A percentile compares a stretch with the other conserved stretches of the same genome.
These are phyloP conservation scores for Aureobasidium melanogenum DNA, from an alignment of 2,329 filamentous ascomycete species.

Conservation along the genomic window DNA sequence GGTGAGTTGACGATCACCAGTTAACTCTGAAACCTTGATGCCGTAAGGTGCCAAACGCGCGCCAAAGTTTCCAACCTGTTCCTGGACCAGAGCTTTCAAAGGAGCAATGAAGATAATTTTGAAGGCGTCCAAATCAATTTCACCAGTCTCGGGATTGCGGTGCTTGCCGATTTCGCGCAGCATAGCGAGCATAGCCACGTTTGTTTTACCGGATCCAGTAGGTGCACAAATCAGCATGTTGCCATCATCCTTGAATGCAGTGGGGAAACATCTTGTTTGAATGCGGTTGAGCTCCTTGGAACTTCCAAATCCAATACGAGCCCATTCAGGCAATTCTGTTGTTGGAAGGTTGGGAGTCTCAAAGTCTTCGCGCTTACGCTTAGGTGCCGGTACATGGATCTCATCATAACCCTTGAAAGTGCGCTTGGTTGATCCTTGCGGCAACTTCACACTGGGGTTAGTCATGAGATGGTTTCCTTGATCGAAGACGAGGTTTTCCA, in stretches of 20 bases:
- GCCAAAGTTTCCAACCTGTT: conserved; percentile 96
- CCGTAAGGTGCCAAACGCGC: conserved; percentile 84
- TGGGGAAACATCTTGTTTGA: conserved; percentile 85
- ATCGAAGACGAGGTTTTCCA: conserved; percentile 94
- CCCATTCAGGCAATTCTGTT: conserved; percentile 86
- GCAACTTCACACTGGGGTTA: conserved; percentile 90
- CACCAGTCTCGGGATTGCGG: conserved; percentile 77
- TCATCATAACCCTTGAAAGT: conserved; percentile 98
- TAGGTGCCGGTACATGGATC: conserved; percentile 90
- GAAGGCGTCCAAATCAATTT: conserved; percentile 91
- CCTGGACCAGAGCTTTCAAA: conserved; percentile 88
- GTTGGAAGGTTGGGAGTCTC: conserved; percentile 72
- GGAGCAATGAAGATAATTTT: conserved; percentile 98
- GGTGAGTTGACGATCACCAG: conserved; percentile 93
- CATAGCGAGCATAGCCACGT: conserved; percentile 95
- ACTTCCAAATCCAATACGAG: conserved; percentile 72
- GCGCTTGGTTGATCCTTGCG: conserved; percentile 88
- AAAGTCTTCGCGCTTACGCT: conserved; percentile 70
- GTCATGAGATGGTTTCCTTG: conserved; percentile 99
- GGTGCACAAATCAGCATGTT: conserved; percentile 98
- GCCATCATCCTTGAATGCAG: conserved; percentile 85
- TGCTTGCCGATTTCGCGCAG: conserved; percentile 95
- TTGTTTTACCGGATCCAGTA: conserved; percentile 95
- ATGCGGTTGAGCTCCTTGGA: conserved; percentile 88
- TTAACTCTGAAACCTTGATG: conserved; percentile 88